Evolutionary conservation across 2,329 filamentous ascomycete species (phyloP), one percentile per base, ranked within the genome.

Genomic region (Beauveria rudraprayagi): DNA sequence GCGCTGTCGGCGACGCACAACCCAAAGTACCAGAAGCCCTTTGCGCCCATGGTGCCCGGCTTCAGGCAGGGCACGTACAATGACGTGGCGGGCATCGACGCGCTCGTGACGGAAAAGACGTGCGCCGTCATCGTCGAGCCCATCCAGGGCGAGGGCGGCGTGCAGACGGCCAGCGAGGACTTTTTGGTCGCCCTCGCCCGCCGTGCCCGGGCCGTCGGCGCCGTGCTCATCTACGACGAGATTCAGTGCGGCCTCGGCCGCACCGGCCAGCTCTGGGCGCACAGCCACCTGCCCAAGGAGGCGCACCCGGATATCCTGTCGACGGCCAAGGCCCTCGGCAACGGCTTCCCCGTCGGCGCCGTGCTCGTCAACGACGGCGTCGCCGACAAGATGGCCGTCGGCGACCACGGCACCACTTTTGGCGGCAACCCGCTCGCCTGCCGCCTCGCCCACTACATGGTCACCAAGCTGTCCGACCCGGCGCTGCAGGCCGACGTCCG

Each of bases 111-210:
- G 0, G 86, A 91, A 22, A 85, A 87, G 66, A 97, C 94, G 0
- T 97, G 92, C 69, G 92, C 91, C 70, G 94, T 99, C 22, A 92
- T 99, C 62, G 84, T 99, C 51, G 94, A 99, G 80, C 94, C 94
- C 9, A 96, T 99, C 63, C 94, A 99, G 76, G 94, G 94, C 62
- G 94, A 99, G 77, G 94, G 94, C 17, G 94, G 94, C 66, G 89
- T 99, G 56, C 89, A 93, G 67, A 86, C 90, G 11, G 94, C 91
- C 3, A 88, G 83, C 0, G 85, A 89, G 3, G 90, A 91, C 66
- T 99, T 97, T 74, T 81, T 99, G 26, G 73, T 86, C 26, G 89
- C 91, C 1, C 83, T 99, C n/a, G 91, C 91, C 62, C 83, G 83
- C 70, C 85, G 92, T 62, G 97, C 92, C 75, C 88, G 87, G 61